A percentile compares a stretch with the other conserved stretches of the same genome.
These are phyloP conservation scores for Aureobasidium sp. DNA, from an alignment of 2,329 filamentous ascomycete species.

Conservation along the genomic window DNA sequence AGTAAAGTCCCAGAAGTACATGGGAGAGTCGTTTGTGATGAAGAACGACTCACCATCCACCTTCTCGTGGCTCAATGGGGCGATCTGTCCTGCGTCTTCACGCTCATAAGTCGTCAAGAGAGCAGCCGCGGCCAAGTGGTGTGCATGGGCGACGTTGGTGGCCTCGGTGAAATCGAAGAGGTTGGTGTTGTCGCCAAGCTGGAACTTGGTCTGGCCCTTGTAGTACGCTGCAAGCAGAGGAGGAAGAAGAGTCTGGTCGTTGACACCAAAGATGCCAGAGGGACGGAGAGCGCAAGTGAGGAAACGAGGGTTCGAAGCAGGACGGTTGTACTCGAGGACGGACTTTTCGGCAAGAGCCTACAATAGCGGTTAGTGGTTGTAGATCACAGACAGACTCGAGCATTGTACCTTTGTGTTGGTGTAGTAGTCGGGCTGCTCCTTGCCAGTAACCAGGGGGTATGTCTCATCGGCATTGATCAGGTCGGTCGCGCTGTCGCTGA, in stretches of 20 bases:
- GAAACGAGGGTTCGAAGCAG: slow-evolving; percentile 34
- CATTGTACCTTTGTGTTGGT: slow-evolving; percentile 39
- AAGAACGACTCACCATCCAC: slow-evolving; percentile 47
- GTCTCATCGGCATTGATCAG: slow-evolving; percentile 45
- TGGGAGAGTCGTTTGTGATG: slow-evolving; percentile 45
- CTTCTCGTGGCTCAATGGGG: slow-evolving; percentile 40
- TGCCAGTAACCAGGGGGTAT: slow-evolving; percentile 40
- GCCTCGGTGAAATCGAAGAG: slow-evolving; percentile 50
- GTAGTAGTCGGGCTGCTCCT: slow-evolving; percentile 45
- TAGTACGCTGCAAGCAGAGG: slow-evolving; percentile 39
- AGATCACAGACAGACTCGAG: not conserved
- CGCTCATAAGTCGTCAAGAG: slow-evolving; percentile 40
- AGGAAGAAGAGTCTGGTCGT: slow-evolving; percentile 41
- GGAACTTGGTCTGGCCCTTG: slow-evolving; percentile 43
- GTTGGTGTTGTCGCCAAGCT: slow-evolving; percentile 47
- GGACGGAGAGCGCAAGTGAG: slow-evolving; percentile 45
- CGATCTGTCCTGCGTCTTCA: slow-evolving; percentile 24
- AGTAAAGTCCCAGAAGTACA: slow-evolving; percentile 47
- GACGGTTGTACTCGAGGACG: slow-evolving; percentile 45
- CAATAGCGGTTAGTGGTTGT: not conserved
- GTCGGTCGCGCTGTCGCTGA: slow-evolving; percentile 39
- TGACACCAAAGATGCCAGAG: slow-evolving; percentile 46
- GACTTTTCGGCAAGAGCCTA: slow-evolving; percentile 41
- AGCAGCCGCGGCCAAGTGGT: slow-evolving; percentile 44
- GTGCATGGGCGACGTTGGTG: slow-evolving; percentile 46